phyloP scores from a whole-genome alignment of 2,329 filamentous ascomycete genomes.

The Cylindrodendrum hubeiense region DNA sequence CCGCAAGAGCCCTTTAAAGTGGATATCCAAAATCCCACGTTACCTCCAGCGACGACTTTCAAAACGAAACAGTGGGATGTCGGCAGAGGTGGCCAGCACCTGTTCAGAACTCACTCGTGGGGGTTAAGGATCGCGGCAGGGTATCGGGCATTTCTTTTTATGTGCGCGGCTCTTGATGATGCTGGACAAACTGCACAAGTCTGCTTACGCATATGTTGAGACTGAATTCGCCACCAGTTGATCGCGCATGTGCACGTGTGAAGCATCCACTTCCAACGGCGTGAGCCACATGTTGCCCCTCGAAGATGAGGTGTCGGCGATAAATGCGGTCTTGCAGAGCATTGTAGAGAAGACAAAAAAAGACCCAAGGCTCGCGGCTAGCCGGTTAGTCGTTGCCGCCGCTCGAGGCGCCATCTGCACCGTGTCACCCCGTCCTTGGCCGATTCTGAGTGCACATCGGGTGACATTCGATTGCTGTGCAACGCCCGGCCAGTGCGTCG shows the following conservation, averaged over 20 bases:
- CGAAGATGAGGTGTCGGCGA: conserved; percentile 22
- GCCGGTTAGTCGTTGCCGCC: conserved; percentile 5
- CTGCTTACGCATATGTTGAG: background rate
- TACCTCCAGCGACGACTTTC: background rate
- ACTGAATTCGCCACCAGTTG: background rate
- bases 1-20: background rate
- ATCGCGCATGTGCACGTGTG: conserved; percentile 7
- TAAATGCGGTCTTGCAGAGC: conserved; percentile 27
- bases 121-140: conserved; percentile 7
- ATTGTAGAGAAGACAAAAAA: background rate
- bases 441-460: conserved; percentile 9
- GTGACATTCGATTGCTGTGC: conserved; percentile 13
- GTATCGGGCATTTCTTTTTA: background rate
- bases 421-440: conserved; percentile 14
- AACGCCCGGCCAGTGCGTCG: conserved; percentile 21
- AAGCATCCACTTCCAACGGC: conserved; percentile 7
- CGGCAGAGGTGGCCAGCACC: background rate
- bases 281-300: background rate
- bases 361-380: conserved; percentile 8
- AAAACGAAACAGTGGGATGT: conserved; percentile 20
- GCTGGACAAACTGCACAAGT: background rate
- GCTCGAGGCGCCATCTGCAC: conserved; percentile 14
- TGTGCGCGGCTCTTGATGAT: background rate
- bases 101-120: background rate
- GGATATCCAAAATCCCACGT: conserved; percentile 8